Evolutionary conservation across 805 yeast genomes (phyloP), one percentile per base, ranked within the genome.

Genomic region (Zygosaccharomyces rouxii): DNA sequence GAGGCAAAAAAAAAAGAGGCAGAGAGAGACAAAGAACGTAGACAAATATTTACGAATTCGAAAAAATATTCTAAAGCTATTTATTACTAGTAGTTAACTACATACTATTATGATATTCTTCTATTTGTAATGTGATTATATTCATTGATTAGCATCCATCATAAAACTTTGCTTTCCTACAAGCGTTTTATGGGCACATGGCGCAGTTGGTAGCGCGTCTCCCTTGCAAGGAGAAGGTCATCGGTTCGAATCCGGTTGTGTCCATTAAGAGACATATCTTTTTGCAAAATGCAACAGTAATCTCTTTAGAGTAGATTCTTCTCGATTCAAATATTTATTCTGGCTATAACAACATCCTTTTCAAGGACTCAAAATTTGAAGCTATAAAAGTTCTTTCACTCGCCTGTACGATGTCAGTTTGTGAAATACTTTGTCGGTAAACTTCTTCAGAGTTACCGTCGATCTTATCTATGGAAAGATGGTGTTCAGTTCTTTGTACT

Each of bases 121-220:
- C 5, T n/a, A 30, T 13, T 6, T n/a, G 7, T 16, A 30, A 7
- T 16, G 14, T 30, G 14, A n/a, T 1, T n/a, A n/a, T 10, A n/a
- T n/a, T 5, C 9, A n/a, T 30, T 30, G 7, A 16, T 30, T 22
- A 6, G 5, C 5, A 3, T 30, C 5, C 19, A n/a, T 5, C 4
- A n/a, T 13, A 6, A 13, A n/a, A 7, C 18, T 2, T 5, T 30
- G 1, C 1, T 16, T 3, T 37, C 7, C 3, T 3, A 37, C 28
- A 21, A 21, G 21, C 1, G 5, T 7, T 4, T 31, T 14, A 4
- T 33, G 57, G 57, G 57, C 57, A 48, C 52, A 81, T 80, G 83
- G 85, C 84, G 84, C 76, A 80, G 85, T 79, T 79, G 85, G 85
- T 80, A 80, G 84, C 84, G 84, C 84, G 84, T 75, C 73, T 74